Evolutionary conservation across 192 early-diverging fungal genomes (phyloP).

Genomic region (Coemansia javaensis): DNA sequence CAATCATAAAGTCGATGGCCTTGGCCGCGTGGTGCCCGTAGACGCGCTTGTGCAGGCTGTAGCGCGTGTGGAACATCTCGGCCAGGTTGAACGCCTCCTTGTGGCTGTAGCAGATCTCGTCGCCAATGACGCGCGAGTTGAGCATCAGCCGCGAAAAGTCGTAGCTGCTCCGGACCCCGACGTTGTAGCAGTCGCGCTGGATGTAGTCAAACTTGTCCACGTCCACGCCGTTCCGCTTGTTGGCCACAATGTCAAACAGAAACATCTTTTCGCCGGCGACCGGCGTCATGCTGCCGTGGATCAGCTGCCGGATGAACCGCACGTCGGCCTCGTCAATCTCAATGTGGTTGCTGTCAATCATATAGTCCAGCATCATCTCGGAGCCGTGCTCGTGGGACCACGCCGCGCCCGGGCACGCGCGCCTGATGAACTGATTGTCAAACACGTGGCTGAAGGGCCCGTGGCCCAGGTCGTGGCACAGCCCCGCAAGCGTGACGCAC

Average conservation of each 20-base stretch:
- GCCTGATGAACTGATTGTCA: slow-evolving; percentile 83
- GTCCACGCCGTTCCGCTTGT: slow-evolving; percentile 89
- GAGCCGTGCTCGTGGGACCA: slow-evolving; percentile 80
- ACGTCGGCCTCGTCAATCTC: slow-evolving; percentile 59
- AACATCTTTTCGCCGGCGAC: slow-evolving; percentile 56
- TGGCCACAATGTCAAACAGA: slow-evolving; percentile 95
- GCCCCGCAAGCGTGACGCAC: slow-evolving; percentile 84
- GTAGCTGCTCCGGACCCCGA: slow-evolving; percentile 52
- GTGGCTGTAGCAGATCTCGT: slow-evolving; percentile 84
- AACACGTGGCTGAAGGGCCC: slow-evolving; percentile 96
- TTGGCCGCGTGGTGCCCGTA: slow-evolving; percentile 81
- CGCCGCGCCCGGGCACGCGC: slow-evolving; percentile 41
- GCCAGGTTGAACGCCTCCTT: slow-evolving; percentile 89
- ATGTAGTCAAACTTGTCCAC: slow-evolving; percentile 91
- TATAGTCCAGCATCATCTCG: slow-evolving; percentile 78
- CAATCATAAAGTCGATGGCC: slow-evolving; percentile 86
- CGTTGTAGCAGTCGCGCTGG: slow-evolving; percentile 75
- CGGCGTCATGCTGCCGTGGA: slow-evolving; percentile 52
- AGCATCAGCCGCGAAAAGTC: slow-evolving; percentile 68
- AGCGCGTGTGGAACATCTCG: slow-evolving; percentile 79
- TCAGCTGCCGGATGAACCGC: slow-evolving; percentile 67
- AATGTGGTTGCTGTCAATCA: slow-evolving; percentile 69
- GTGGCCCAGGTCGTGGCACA: slow-evolving; percentile 96
- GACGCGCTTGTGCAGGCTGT: slow-evolving; percentile 73
- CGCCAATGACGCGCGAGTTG: slow-evolving; percentile 78